Conservation (phyloP, 2,329 filamentous ascomycete species). For the Colletotrichum lentis region DNA sequence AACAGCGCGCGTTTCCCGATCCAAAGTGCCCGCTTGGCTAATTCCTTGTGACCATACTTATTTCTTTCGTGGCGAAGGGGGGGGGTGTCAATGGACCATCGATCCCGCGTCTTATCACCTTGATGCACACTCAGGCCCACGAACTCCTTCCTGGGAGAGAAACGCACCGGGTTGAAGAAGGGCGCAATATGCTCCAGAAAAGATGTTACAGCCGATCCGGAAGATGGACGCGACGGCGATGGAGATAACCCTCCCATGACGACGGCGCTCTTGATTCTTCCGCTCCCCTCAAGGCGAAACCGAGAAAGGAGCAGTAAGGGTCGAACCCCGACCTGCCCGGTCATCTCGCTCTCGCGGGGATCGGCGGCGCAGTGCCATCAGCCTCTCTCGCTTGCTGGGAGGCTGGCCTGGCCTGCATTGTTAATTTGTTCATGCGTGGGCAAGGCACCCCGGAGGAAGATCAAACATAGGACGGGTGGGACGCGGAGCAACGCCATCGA, state of each 20-base stretch:
- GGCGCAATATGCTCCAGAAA: neutral
- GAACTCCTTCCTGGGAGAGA: too few species aligned
- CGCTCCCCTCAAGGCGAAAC: neutral
- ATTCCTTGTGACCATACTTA: too few species aligned
- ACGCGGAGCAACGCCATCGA: constrained; percentile 5
- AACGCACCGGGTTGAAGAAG: neutral
- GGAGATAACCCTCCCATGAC: neutral
- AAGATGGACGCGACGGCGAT: neutral
- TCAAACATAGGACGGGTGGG: constrained; percentile 23
- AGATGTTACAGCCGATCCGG: neutral
- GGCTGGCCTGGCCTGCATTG: too few species aligned
- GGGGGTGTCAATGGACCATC: neutral
- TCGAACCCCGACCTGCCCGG: constrained; percentile 11
- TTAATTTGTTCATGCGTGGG: constrained; percentile 31
- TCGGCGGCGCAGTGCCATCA: constrained; percentile 3
- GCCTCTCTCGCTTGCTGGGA: constrained; percentile 18
- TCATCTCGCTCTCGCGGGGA: constrained; percentile 2
- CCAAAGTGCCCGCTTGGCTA: too few species aligned
- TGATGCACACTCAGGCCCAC: neutral
- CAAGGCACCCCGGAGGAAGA: constrained; percentile 24
- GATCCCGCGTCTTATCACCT: too few species aligned
- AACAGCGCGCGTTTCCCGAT: too few species aligned
- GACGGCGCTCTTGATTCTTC: neutral
- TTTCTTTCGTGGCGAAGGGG: too few species aligned
- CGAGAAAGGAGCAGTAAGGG: neutral